phyloP scores from a whole-genome alignment of 2,329 filamentous ascomycete genomes.

The Stagonosporopsis vannaccii region DNA sequence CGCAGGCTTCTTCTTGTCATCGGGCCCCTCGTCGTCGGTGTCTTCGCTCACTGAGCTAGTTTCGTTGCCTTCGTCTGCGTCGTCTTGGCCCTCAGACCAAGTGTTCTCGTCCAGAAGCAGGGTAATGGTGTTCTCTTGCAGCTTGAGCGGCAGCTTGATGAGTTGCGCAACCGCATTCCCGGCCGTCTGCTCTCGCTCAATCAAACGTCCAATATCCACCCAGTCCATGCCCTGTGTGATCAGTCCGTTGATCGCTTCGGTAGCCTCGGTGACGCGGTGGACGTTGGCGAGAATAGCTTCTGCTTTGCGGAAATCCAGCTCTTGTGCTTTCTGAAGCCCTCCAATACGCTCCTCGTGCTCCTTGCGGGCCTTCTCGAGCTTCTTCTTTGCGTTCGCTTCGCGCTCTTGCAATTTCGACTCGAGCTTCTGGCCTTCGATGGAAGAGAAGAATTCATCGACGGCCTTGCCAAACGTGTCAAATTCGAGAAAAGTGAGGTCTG shows the following conservation, averaged over 20 bases:
- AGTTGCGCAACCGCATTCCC: slow-evolving; percentile 85
- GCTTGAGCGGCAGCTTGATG: slow-evolving; percentile 85
- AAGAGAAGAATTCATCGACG: slow-evolving; percentile 97
- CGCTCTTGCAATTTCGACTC: slow-evolving; percentile 83
- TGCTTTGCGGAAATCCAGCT: slow-evolving; percentile 85
- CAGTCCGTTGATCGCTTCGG: slow-evolving; percentile 90
- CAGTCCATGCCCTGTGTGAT: slow-evolving; percentile 96
- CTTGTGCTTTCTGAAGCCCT: slow-evolving; percentile 80
- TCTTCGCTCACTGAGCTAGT: slow-evolving; percentile 71
- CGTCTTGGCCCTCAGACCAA: slow-evolving; percentile 67
- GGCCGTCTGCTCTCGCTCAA: slow-evolving; percentile 83
- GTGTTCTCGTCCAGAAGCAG: slow-evolving; percentile 77
- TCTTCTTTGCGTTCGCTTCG: slow-evolving; percentile 80
- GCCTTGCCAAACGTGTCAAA: slow-evolving; percentile 90
- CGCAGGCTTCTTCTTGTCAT: slow-evolving; percentile 57
- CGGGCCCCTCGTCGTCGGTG: slow-evolving; percentile 65
- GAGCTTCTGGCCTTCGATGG: slow-evolving; percentile 90
- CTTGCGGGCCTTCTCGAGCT: slow-evolving; percentile 81
- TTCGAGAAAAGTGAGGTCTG: slow-evolving; percentile 71
- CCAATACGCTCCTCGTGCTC: slow-evolving; percentile 88
- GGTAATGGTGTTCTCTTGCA: slow-evolving; percentile 89
- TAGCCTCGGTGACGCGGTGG: slow-evolving; percentile 89
- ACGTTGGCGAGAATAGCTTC: slow-evolving; percentile 89
- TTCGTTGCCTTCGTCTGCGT: slow-evolving; percentile 63
- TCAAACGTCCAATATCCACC: slow-evolving; percentile 86